Evolutionary conservation across 2,329 filamentous ascomycete genomes (phyloP).

Genomic region (Fusarium domesticum): DNA sequence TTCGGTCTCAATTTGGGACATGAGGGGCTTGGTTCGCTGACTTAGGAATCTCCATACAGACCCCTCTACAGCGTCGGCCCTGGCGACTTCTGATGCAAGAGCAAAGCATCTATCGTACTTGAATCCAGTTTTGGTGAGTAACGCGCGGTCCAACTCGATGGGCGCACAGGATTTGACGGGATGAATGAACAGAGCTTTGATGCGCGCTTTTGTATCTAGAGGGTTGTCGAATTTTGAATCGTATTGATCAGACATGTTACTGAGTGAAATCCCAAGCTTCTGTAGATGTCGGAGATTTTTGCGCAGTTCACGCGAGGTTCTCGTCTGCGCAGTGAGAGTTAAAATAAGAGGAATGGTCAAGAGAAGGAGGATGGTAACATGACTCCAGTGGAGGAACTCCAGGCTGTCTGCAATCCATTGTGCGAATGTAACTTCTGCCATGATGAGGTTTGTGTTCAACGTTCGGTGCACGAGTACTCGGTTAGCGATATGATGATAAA

Average conservation of each 20-base stretch:
- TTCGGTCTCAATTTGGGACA: conserved; percentile 17
- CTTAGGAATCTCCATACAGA: conserved; percentile 28
- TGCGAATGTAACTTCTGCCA: too few species aligned
- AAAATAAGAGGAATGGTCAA: too few species aligned
- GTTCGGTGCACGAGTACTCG: too few species aligned
- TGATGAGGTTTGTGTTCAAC: too few species aligned
- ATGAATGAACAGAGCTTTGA: conserved; percentile 30
- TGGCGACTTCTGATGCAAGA: conserved; percentile 28
- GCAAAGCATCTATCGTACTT: conserved; percentile 28
- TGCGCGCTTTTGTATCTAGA: conserved; percentile 8
- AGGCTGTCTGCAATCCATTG: too few species aligned
- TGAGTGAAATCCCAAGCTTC: conserved; percentile 15
- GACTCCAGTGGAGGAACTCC: too few species aligned
- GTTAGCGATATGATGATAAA: too few species aligned
- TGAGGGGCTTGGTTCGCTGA: conserved; percentile 24
- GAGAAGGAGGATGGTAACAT: too few species aligned
- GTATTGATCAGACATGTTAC: conserved; percentile 29
- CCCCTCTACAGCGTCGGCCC: conserved; percentile 12
- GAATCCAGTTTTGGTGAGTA: conserved; percentile 27
- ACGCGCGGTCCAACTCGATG: conserved; percentile 22
- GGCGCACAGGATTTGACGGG: conserved; percentile 31
- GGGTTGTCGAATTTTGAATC: conserved; percentile 13
- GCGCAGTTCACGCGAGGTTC: not conserved
- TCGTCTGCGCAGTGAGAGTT: too few species aligned
- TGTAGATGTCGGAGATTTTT: conserved; percentile 13